Evolutionary conservation across 164 flowering plant genomes (phyloP).

Genomic region (Vitis vinifera): ASM3070453v1 NC_081809.1:9883001-9883500

Average conservation of each 20-base stretch:
- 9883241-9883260: constrained; percentile 69
- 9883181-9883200: constrained; percentile 75
- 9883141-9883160: neutral
- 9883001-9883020: too few species aligned
- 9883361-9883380: neutral
- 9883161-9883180: constrained; percentile 6
- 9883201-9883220: constrained; percentile 97
- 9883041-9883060: neutral
- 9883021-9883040: too few species aligned
- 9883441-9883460: neutral
- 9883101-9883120: neutral
- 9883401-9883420: neutral
- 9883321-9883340: neutral
- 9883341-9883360: neutral
- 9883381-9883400: neutral
- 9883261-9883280: neutral
- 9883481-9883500: neutral
- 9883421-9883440: neutral
- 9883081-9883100: neutral
- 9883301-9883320: neutral
- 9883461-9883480: neutral
- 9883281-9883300: neutral
- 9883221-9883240: constrained; percentile 70
- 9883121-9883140: neutral
- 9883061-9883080: neutral